phyloP scores from a whole-genome alignment of 2,329 filamentous ascomycete genomes.

The Fusarium torulosum region DNA sequence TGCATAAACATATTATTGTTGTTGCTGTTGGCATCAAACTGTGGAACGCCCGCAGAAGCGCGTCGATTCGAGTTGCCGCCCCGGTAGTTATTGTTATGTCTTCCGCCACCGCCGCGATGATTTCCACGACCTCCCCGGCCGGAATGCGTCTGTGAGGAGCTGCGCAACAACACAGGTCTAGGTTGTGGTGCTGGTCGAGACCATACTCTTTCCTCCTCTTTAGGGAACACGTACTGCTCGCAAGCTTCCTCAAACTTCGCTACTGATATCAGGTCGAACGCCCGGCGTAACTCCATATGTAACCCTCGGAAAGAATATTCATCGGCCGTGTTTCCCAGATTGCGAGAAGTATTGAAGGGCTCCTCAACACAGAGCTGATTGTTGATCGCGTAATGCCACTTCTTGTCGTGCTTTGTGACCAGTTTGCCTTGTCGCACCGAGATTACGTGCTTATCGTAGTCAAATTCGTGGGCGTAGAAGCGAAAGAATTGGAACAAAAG shows the following conservation, averaged over 20 bases:
- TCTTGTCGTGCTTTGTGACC: constrained; percentile 85
- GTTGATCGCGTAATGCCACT: constrained; percentile 83
- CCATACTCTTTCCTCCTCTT: constrained; percentile 77
- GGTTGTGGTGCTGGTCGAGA: constrained; percentile 68
- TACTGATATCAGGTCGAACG: constrained; percentile 84
- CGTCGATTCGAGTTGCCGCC: constrained; percentile 63
- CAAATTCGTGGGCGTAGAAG: constrained; percentile 92
- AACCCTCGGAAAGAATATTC: constrained; percentile 93
- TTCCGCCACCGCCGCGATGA: constrained; percentile 62
- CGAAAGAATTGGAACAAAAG: constrained; percentile 97
- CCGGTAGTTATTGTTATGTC: constrained; percentile 60
- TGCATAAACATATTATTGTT: constrained; percentile 57
- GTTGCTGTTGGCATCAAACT: constrained; percentile 60
- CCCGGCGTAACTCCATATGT: constrained; percentile 88
- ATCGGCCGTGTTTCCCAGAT: constrained; percentile 95
- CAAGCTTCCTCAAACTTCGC: constrained; percentile 86
- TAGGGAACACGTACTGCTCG: constrained; percentile 88
- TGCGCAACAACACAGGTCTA: constrained; percentile 69
- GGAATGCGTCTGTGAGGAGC: constrained; percentile 70
- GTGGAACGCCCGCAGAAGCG: constrained; percentile 64
- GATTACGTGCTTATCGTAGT: constrained; percentile 86
- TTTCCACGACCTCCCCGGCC: constrained; percentile 63
- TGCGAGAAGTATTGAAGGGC: constrained; percentile 90
- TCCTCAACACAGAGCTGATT: constrained; percentile 95
- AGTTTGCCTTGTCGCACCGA: constrained; percentile 86